Conservation (phyloP, 306 rosid species). For the Arachis hypogaea region DNA sequence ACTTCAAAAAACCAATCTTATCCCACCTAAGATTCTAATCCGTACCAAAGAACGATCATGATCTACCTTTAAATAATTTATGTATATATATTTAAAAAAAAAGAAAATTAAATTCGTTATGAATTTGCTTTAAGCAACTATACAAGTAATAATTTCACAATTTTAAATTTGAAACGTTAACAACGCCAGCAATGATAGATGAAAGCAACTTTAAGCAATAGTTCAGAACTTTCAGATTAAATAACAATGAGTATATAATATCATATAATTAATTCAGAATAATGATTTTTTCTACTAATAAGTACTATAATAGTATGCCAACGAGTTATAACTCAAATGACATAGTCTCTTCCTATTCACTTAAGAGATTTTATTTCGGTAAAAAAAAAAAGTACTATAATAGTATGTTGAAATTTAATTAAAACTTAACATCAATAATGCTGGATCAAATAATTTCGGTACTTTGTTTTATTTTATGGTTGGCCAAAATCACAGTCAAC, state of each 20-base stretch:
- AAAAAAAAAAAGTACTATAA: no score
- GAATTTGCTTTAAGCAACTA: background rate
- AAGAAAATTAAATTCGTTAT: background rate
- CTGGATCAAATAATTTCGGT: background rate
- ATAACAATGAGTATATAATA: no score
- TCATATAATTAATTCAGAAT: no score
- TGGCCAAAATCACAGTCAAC: constrained; percentile 37
- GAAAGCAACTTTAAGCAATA: background rate
- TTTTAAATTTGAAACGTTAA: background rate
- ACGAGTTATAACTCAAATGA: no score
- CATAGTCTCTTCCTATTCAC: no score
- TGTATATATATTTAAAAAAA: background rate
- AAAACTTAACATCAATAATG: background rate
- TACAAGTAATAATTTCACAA: background rate
- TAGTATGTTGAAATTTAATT: background rate
- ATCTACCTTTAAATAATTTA: background rate
- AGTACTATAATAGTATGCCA: background rate
- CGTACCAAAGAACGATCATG: background rate
- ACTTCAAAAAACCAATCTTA: constrained; percentile 3
- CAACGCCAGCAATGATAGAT: background rate
- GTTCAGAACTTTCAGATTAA: background rate
- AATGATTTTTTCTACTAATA: background rate
- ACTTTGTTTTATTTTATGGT: constrained; percentile 11
- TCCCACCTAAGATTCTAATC: background rate
- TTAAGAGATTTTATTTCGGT: no score